Evolutionary conservation across 2,329 filamentous ascomycete species (phyloP).

Genomic region (Thielaviopsis musarum): DNA sequence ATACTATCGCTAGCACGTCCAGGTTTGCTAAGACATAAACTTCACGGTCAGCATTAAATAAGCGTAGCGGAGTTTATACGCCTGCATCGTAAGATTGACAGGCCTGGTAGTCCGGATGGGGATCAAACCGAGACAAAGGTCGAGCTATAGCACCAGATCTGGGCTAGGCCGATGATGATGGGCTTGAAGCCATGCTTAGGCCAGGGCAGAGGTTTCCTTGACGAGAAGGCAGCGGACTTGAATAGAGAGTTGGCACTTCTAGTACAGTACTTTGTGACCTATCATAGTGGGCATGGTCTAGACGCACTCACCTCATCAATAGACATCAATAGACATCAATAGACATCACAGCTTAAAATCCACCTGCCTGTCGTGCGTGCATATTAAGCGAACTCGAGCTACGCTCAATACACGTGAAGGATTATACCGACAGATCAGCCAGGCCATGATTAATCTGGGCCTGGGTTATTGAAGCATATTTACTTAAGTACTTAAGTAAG

Average conservation of each 20-base stretch:
- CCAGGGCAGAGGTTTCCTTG: background rate
- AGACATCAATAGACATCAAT: background rate
- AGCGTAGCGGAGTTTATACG: background rate
- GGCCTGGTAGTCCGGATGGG: background rate
- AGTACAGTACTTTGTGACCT: background rate
- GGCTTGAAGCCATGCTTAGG: background rate
- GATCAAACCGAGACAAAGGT: background rate
- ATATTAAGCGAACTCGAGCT: background rate
- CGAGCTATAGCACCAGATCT: background rate
- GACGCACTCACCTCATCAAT: background rate
- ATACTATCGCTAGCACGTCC: background rate
- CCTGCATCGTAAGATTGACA: background rate
- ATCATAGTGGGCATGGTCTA: background rate
- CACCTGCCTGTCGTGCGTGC: background rate
- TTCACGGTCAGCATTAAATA: background rate
- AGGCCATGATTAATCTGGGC: too few species aligned
- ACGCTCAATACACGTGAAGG: background rate
- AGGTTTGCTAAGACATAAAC: background rate
- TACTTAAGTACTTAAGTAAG: too few species aligned
- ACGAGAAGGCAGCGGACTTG: background rate
- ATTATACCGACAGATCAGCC: background rate
- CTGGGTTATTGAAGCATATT: too few species aligned
- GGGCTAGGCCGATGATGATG: background rate
- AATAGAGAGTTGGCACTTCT: background rate
- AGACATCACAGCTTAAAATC: background rate